phyloP scores from a whole-genome alignment of 2,329 filamentous ascomycete species.

The Nectriaceae sp. region DNA sequence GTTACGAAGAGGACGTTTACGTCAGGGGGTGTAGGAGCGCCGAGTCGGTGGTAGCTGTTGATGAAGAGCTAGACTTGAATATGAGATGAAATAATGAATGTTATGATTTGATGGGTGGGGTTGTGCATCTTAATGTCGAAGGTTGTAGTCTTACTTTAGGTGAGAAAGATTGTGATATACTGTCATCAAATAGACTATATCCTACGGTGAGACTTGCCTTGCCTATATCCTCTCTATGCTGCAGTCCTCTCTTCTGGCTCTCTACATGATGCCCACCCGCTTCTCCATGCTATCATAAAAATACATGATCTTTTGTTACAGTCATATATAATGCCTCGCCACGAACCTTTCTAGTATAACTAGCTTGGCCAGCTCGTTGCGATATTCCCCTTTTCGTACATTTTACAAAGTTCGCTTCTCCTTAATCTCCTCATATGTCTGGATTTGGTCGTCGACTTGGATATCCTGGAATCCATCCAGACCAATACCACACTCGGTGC shows the following conservation, averaged over 20 bases:
- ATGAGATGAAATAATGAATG: not conserved
- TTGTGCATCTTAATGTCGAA: too few relatives aligned
- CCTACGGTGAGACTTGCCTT: too few relatives aligned
- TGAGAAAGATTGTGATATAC: too few relatives aligned
- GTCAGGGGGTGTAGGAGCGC: constrained; percentile 50
- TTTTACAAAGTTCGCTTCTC: constrained; percentile 66
- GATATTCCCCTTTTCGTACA: constrained; percentile 25
- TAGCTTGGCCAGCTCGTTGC: too few relatives aligned
- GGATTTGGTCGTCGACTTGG: constrained; percentile 79
- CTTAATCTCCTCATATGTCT: constrained; percentile 78
- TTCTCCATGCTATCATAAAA: not conserved
- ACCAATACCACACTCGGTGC: constrained; percentile 87
- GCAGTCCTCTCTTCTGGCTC: too few relatives aligned
- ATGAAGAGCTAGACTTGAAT: constrained; percentile 2
- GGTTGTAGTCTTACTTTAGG: too few relatives aligned
- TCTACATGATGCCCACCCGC: too few relatives aligned
- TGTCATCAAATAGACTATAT: too few relatives aligned
- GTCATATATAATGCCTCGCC: not conserved
- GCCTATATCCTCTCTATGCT: too few relatives aligned
- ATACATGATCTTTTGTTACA: constrained; percentile 5
- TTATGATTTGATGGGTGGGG: not conserved
- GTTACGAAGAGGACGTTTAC: constrained; percentile 54
- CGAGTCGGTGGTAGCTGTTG: constrained; percentile 44
- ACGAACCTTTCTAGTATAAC: not conserved
- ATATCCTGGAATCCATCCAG: constrained; percentile 82